Conservation (phyloP, 345 rosid species). For the Eucalyptus globulus region DNA sequence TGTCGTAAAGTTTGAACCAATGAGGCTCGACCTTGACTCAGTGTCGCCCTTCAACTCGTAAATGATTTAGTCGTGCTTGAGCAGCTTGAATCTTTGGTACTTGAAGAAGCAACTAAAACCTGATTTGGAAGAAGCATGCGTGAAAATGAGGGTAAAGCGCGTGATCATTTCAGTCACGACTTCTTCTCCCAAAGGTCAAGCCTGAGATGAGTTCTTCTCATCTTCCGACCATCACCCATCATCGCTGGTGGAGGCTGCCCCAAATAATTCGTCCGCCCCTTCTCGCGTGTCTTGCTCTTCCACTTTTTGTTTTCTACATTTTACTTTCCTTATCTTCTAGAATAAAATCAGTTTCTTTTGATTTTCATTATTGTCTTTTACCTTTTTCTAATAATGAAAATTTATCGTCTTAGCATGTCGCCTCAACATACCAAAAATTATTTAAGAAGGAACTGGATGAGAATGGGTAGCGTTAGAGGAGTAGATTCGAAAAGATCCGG, state of each 20-base stretch:
- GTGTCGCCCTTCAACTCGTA: neutral
- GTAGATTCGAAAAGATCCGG: neutral
- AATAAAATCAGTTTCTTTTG: no score
- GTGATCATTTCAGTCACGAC: neutral
- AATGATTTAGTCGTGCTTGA: neutral
- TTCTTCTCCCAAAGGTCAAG: neutral
- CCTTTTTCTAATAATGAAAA: no score
- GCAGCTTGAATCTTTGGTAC: neutral
- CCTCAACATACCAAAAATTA: neutral
- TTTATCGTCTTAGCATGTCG: neutral
- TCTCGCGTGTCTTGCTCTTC: neutral
- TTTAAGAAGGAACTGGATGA: neutral
- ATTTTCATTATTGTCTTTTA: no score
- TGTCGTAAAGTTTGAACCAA: neutral
- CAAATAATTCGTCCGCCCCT: neutral
- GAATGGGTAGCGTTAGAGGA: neutral
- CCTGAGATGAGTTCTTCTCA: neutral
- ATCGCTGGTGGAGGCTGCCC: neutral
- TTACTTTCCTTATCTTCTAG: neutral
- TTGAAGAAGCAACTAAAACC: neutral
- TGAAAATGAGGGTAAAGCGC: neutral
- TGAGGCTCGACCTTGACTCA: neutral
- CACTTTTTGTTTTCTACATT: neutral
- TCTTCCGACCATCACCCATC: neutral
- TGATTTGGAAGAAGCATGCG: neutral